Evolutionary conservation across 805 yeast genomes (phyloP), one percentile per base, ranked within the genome.

Genomic region (Myxozyma nipponensis): DNA sequence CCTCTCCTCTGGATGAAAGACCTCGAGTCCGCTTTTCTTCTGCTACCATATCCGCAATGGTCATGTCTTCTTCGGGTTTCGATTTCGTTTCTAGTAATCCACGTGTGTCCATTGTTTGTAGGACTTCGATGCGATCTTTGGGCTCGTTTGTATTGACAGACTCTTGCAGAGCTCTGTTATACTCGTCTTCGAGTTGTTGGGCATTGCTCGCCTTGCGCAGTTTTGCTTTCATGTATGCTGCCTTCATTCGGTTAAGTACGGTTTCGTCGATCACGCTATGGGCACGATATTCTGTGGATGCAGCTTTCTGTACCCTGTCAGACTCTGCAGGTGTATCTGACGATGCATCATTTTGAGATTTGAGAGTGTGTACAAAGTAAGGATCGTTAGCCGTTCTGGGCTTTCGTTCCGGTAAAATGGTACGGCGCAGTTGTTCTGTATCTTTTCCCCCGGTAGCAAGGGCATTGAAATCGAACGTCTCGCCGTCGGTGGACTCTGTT

Each of bases 11-110:
- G 25, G 39, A 19, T 1, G 39, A 22, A 13, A 43, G 19, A 30
- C 60, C 52, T 32, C 58, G 41, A 18, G 59, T 50, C 22, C 61
- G 57, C 40, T 56, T 58, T 48, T 72, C 77, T 37, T 65, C 63
- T 10, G 64, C 61, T 2, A 64, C 60, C 64, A 73, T 57, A 28
- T 72, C 72, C 4, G 63, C 66, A 10, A 71, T 60, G 1, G 74
- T 63, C 70, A 71, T 62, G 9, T 66, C 67, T n/a, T 65, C 65
- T 35, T 65, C 69, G 15, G 54, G n/a, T 3, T 44, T 52, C 10
- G 26, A 19, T 35, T 44, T 48, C 7, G 49, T 48, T 13, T 43
- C 49, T 10, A 48, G 36, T 21, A 38, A 46, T 32, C 51, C 63
- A 46, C 53, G 48, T 23, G 46, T 52, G 35, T 42, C 52, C 47